Base-by-base conservation (phyloP, 768 basidiomycete species). In the Mycena olivaceomarginata region DNA sequence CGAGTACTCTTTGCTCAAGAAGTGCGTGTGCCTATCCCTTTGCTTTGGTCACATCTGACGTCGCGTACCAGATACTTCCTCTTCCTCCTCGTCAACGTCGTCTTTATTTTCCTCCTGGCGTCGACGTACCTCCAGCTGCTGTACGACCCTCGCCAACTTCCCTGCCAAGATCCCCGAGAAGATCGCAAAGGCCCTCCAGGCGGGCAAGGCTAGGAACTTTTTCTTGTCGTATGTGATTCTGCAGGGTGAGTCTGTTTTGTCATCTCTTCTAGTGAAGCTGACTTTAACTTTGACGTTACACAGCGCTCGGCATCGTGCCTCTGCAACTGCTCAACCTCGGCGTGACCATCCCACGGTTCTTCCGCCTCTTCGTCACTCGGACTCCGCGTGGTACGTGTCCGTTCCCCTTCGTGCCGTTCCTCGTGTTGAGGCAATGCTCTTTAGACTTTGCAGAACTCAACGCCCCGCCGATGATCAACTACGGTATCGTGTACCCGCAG, bases 391-490 rank as follows among this genome's bases (percentile, higher is more conserved):
- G 97, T 96, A 80, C 41, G 88, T 81, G 41, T 18, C 15, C 25
- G 40, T 46, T 6, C 16, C 4, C 37, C 18, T 53, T 63, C 5
- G 60, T 46, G 51, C 45, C 43, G 60, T 75, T 22, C 43, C n/a
- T 65, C 22, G 1, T 9, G n/a, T 39, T n/a, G 15, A 45, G 4
- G 0, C 41, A 81, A 7, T n/a, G 45, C 37, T 48, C 18, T 15
- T 81, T 4, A 99, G 98, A 99, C 82, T 98, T 93, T 78, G 98
- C 97, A 20, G 98, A 98, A 84, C 90, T 99, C 18, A 98, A 99
- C 82, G 97, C 97, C 0, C 98, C 98, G 8, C 97, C 98, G 0
- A 96, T 98, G 95, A 95, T 99, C 86, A 99, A 99, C 85, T 98
- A 99, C 80, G 98, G 98, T 67, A 91, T 95, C 66, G 97, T 99